Base-by-base conservation (phyloP, 2,329 filamentous ascomycete genomes). In the Aspergillus sp. region DNA sequence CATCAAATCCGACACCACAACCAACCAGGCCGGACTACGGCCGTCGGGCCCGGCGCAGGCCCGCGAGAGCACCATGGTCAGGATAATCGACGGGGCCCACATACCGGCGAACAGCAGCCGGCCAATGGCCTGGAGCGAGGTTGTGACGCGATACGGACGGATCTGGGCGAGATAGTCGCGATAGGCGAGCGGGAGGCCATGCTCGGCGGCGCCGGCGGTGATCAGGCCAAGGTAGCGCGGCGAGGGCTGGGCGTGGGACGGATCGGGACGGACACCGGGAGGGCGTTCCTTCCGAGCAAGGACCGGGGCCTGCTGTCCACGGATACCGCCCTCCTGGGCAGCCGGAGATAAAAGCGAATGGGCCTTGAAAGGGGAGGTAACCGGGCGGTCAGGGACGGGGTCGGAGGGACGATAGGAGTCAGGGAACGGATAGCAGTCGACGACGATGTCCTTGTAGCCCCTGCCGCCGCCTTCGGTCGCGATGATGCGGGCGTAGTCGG, bases 401-500 rank as follows among this genome's bases (percentile, higher is more conserved):
- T 63, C 65, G 8, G 72, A 53, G 3, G 68, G 63, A 8, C 64
- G 59, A 36, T 59, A 63, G 13, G 39, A 22, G 1, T 71, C 61
- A 0, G 76, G 68, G 6, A 95, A 71, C 0, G 78, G 69, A 42
- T 85, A 68, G 59, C 89, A 95, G 16, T 81, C 76, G 8, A 94
- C 78, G 0, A 85, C 53, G 8, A 94, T 75, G 53, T 96, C 86
- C 35, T 80, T 68, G 64, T 98, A 98, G n/a, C 79, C 73, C 2
- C 78, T 64, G 12, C 88, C 88, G 19, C 84, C 88, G 32, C 89
- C 89, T 57, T 98, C 91, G 4, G 88, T 95, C 4, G 80, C 80
- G 39, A 96, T 80, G 46, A 98, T 94, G 38, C 75, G 82, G 5
- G 78, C 72, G 55, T 84, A 98, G 63, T 98, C 91, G 26, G 72